Evolutionary conservation across 2,329 filamentous ascomycete species (phyloP), one percentile per base, ranked within the genome.

Genomic region (Mycosphaerella sp.): DNA sequence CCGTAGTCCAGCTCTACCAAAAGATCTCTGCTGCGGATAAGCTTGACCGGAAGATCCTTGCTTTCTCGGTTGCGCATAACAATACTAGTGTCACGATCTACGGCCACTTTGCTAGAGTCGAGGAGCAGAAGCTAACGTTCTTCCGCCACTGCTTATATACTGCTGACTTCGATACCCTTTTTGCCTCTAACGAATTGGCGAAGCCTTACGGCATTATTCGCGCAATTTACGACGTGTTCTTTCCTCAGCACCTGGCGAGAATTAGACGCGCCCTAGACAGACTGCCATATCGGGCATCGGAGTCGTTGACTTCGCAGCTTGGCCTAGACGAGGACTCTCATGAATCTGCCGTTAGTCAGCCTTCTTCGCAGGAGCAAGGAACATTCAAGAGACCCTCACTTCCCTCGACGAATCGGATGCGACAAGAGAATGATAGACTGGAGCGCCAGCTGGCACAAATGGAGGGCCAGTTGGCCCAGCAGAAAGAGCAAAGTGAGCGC

Each of bases 1-100:
- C 55, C 18, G 52, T 59, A 39, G 28, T 59, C 18, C 39, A 35
- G 28, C 57, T 59, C 18, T 58, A 34, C 41, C 35, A 25, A 17
- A 32, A 30, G 2, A 45, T 34, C 6, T 32, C 42, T 27, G 44
- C 48, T 41, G 30, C 43, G 6, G 44, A 40, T 34, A 44, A 51
- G 27, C 39, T 56, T 27, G 40, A 39, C 40, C 46, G 50, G 17
- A 28, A 43, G 27, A 42, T 54, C 17, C 49, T 56, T 16, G 50
- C 45, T 25, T 56, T 56, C 41, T 34, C 34, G 14, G 41, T 58
- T 6, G 48, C 51, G n/a, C 48, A 58, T 25, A 41, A 58, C 41
- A 47, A 54, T 35, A 46, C 54, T n/a, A 44, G 21, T 16, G 53
- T 54, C n/a, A 47, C 45, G n/a, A 47, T 58, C 14, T 41, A 25